Base-by-base conservation (phyloP, 108 stramenopile species). In the Nitzschia inconspicua region DNA sequence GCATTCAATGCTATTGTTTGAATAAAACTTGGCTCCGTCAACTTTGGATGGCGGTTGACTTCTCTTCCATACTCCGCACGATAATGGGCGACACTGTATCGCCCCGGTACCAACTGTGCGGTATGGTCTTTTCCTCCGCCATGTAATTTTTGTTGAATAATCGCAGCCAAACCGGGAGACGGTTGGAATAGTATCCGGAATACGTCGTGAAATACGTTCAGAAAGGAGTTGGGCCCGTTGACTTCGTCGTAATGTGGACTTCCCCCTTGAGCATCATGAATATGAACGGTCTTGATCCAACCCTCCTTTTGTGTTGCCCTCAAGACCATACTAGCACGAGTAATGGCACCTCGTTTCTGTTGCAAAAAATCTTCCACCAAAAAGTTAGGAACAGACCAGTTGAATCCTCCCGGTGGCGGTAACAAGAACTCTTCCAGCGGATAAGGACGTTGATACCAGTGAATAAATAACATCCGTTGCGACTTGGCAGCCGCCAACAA, bases 381-480 rank as follows among this genome's bases (percentile, higher is more conserved):
- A n/a, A n/a, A n/a, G 14, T 20, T 10, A 24, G 60, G 60, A 1
- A 44, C 47, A 8, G 11, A 35, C 71, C 71, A 72, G 6, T 72
- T 24, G 3, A 72, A 44, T 18, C 71, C n/a, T 64, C 14, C 57
- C 57, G 2, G 1, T 29, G 34, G 68, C 20, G 77, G 72, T 3
- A 73, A 20, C 13, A 78, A 40, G 57, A 78, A 78, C 28, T 69
- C 60, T 57, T 62, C 51, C 48, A 78, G 41, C 11, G 57, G 11
- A 66, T 37, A 70, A 1, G 77, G 77, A 18, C 72, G 26, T 39
- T 46, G 40, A n/a, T n/a, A n/a, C 77, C 77, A 78, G 22, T 66
- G 19, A 55, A 74, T 70, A 30, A 78, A 47, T 2, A 74, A 22
- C 6, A 78, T 10, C 9, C 77, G 77, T 24, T 66, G 47, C 0